Base-by-base conservation (phyloP, 83 land plant genomes). In the Picea engelmannii region DNA sequence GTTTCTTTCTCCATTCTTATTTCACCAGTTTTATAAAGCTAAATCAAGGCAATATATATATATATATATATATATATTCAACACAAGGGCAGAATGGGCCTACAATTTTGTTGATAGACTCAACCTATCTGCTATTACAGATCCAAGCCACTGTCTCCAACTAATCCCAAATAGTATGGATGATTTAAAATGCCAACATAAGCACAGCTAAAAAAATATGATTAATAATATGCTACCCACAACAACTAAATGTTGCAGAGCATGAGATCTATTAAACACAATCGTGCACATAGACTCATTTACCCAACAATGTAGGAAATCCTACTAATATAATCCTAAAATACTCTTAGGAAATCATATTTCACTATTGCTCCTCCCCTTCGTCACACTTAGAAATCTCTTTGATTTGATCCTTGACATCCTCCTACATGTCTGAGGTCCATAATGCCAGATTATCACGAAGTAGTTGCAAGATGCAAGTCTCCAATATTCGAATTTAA, bases 381-480 rank as follows among this genome's bases (percentile, higher is more conserved):
- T 73, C 76, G 9, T 71, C 86, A 15, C 15, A 64, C 44, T 81
- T 83, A 24, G 89, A 44, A 38, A 86, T 84, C 79, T 87, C 89
- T 65, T 87, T 87, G 82, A 85, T 82, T 69, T 87, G 87, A 23
- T 87, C 89, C 40, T 70, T 83, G 1, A 69, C 82, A 47, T 87
- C 89, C 71, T 87, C 89, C 89, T 87, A 85, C 89, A 89, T 89
- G 69, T 89, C 89, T 24, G 89, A 89, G 5, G 89, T 86, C 91
- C 91, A 89, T 8, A 89, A 85, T 58, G 91, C 86, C 24, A 86
- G 68, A 74, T 89, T 89, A 44, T 89, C 89, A 66, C 89, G 82
- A 10, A 89, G 91, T 20, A 89, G 40, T 4, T 38, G 40, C 40
- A 38, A 3, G 40, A 38, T 38, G 40, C 38, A 35, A 35, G 38